These are phyloP conservation scores for Gremmenia infestans DNA, from an alignment of 2,329 filamentous ascomycete species.

Conservation along the genomic window DNA sequence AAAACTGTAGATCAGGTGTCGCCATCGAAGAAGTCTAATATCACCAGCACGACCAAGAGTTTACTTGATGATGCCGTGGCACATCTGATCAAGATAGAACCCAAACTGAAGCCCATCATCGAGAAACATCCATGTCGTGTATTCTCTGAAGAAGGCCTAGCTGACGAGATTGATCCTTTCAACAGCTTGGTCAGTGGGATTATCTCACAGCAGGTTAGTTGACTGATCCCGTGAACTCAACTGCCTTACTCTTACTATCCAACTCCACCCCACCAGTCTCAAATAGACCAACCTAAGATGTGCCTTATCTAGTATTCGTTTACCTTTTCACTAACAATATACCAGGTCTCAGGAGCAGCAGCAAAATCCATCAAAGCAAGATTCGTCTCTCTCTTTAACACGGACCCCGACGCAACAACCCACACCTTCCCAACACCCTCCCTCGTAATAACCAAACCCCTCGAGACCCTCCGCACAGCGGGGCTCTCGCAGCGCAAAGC, in stretches of 20 bases:
- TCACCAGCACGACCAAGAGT: conserved; percentile 54
- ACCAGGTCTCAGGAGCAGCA: conserved; percentile 78
- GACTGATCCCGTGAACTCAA: not conserved
- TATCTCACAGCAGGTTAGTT: conserved; percentile 73
- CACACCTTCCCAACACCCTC: conserved; percentile 68
- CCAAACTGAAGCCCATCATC: conserved; percentile 66
- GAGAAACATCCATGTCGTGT: conserved; percentile 70
- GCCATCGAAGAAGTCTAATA: conserved; percentile 45
- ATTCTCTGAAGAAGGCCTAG: conserved; percentile 77
- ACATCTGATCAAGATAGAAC: conserved; percentile 69
- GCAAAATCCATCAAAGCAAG: conserved; percentile 84
- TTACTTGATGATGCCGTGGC: conserved; percentile 71
- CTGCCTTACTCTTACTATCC: not conserved
- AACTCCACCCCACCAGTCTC: too few relatives aligned
- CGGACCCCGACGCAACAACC: conserved; percentile 28
- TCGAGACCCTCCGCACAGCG: conserved; percentile 71
- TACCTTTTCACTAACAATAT: not conserved
- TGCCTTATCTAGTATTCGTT: too few relatives aligned
- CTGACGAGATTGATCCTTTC: conserved; percentile 84
- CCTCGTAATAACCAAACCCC: conserved; percentile 58
- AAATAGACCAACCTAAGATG: too few relatives aligned
- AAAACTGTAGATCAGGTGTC: conserved; percentile 46
- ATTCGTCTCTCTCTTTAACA: conserved; percentile 69
- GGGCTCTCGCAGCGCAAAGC: conserved; percentile 93
- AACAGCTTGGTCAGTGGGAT: conserved; percentile 78